These are phyloP conservation scores for Lophium mytilinum DNA, from an alignment of 495 filamentous ascomycete species.

Conservation along the genomic window DNA sequence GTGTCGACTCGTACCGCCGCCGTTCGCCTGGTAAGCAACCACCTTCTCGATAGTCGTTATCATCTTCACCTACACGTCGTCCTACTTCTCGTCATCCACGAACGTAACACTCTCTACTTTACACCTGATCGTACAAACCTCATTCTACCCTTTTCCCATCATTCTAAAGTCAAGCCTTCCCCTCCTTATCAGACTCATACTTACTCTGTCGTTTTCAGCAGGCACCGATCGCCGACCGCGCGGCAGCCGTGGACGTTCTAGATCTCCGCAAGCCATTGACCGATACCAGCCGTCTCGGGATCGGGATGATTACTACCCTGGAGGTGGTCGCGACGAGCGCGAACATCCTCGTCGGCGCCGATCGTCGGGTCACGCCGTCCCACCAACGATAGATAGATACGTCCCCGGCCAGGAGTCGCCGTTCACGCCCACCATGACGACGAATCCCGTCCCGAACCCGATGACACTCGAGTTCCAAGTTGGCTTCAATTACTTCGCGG, in stretches of 20 bases:
- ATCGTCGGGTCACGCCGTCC: conserved; percentile 51
- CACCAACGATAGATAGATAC: conserved; percentile 86
- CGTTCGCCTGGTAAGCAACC: conserved; percentile 29
- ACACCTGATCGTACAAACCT: neutral
- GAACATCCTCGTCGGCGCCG: conserved; percentile 43
- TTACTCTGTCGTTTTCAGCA: neutral
- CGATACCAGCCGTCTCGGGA: conserved; percentile 39
- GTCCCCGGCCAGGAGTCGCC: conserved; percentile 69
- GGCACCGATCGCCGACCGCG: conserved; percentile 41
- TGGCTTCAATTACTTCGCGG: conserved; percentile 91
- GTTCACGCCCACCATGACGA: conserved; percentile 47
- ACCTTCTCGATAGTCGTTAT: too few relatives aligned
- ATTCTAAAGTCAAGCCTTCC: neutral
- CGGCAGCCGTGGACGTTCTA: conserved; percentile 43
- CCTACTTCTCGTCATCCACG: too few relatives aligned
- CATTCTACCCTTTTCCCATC: neutral
- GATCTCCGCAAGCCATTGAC: conserved; percentile 40
- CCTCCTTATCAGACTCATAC: neutral
- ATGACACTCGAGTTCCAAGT: conserved; percentile 83
- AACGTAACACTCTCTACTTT: too few relatives aligned
- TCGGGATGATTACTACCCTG: conserved; percentile 59
- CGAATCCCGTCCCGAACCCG: conserved; percentile 74
- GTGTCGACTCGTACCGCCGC: conserved; percentile 26
- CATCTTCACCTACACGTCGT: too few relatives aligned
- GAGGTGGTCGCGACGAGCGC: conserved; percentile 40